These are phyloP conservation scores for Aspergillus carlsbadensis DNA, from an alignment of 495 filamentous ascomycete genomes.

Conservation along the genomic window DNA sequence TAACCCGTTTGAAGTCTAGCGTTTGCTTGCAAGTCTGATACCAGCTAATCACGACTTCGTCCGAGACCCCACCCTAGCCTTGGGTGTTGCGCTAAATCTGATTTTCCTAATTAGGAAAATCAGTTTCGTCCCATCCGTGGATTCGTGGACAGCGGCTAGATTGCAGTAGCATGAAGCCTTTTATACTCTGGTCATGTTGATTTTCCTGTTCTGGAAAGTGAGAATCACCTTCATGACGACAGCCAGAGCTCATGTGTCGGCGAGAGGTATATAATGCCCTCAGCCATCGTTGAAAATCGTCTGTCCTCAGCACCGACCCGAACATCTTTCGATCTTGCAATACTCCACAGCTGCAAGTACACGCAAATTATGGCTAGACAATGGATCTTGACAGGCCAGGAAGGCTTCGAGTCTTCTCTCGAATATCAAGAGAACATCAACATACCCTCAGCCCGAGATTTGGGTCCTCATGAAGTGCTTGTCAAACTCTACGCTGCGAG, in stretches of 20 bases:
- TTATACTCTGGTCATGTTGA: background rate
- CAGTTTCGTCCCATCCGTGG: background rate
- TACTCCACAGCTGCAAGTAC: background rate
- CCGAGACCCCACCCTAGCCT: too few relatives aligned
- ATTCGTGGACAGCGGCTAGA: background rate
- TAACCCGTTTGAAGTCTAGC: too few relatives aligned
- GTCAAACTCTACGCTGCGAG: slow-evolving; percentile 27
- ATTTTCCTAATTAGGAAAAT: slow-evolving; percentile 16
- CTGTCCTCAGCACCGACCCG: background rate
- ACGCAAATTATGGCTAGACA: slow-evolving; percentile 22
- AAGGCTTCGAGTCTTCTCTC: slow-evolving; percentile 21
- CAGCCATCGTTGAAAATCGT: background rate
- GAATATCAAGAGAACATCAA: slow-evolving; percentile 18
- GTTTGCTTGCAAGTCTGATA: too few relatives aligned
- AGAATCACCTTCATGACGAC: background rate
- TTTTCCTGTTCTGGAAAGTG: background rate
- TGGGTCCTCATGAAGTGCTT: slow-evolving; percentile 26
- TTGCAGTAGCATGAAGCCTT: background rate
- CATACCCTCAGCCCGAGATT: slow-evolving; percentile 13
- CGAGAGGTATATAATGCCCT: background rate
- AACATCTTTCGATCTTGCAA: background rate
- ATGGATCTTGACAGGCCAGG: slow-evolving; percentile 21
- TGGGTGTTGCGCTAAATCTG: background rate
- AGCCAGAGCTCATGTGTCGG: background rate
- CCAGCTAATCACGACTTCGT: background rate